A percentile compares a stretch with the other conserved stretches of the same genome.
phyloP scores from a whole-genome alignment of 2,329 filamentous ascomycete species.

The Dissoconium aciculare region DNA sequence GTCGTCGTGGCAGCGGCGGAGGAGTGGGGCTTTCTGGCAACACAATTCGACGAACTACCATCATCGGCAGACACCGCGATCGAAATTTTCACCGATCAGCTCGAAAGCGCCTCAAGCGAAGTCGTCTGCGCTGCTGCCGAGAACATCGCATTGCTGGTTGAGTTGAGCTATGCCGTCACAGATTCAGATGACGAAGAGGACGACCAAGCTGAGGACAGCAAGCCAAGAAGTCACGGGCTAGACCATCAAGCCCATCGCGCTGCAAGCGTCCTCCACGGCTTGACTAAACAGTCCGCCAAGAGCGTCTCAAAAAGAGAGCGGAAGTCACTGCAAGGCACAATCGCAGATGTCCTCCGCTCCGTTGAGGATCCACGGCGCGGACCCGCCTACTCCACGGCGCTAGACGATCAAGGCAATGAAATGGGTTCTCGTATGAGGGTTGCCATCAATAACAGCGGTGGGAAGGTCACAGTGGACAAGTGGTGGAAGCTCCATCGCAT shows the following conservation, averaged over 20 bases:
- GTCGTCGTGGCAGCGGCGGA: conserved; percentile 62
- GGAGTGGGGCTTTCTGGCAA: conserved; percentile 68
- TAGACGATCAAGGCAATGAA: conserved; percentile 43
- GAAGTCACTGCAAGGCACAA: conserved; percentile 50
- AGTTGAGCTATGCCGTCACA: conserved; percentile 48
- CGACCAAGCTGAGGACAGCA: conserved; percentile 27
- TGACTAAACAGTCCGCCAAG: conserved; percentile 46
- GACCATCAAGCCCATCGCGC: conserved; percentile 51
- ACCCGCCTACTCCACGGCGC: conserved; percentile 49
- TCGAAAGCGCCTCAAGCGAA: conserved; percentile 55
- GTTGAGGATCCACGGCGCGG: conserved; percentile 53
- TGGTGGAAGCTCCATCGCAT: conserved; percentile 61
- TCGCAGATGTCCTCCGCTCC: conserved; percentile 50
- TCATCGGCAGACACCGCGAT: conserved; percentile 56
- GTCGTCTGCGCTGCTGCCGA: conserved; percentile 67
- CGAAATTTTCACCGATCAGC: conserved; percentile 71
- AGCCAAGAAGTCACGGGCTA: conserved; percentile 51
- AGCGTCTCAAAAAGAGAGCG: conserved; percentile 51
- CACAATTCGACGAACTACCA: conserved; percentile 60
- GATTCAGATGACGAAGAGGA: conserved; percentile 43
- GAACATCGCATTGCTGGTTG: conserved; percentile 70
- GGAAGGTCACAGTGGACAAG: conserved; percentile 47
- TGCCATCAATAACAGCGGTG: conserved; percentile 41
- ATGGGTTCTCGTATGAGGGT: conserved; percentile 50
- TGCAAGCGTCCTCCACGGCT: conserved; percentile 41